phyloP scores from a whole-genome alignment of 2,329 filamentous ascomycete species.

The Tolypocladium inflatum region DNA sequence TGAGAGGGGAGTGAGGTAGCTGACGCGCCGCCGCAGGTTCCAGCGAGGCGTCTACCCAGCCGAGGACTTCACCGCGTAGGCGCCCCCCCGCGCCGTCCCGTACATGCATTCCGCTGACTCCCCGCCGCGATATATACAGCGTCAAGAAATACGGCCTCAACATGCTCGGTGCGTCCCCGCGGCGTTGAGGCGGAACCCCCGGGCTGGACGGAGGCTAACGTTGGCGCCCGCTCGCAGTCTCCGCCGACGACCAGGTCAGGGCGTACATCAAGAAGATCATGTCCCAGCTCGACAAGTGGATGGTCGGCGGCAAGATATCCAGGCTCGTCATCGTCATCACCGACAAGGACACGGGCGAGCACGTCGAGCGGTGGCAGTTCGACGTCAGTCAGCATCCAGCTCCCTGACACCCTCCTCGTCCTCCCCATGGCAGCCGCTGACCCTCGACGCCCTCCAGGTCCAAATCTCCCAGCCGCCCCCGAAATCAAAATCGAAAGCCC shows the following conservation, averaged over 20 bases:
- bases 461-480: slow-evolving; percentile 13
- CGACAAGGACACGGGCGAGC: slow-evolving; percentile 91
- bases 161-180: slow-evolving; percentile 59
- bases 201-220: slow-evolving; percentile 3
- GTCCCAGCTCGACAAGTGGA: slow-evolving; percentile 95
- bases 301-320: slow-evolving; percentile 92
- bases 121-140: slow-evolving; percentile 9
- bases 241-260: slow-evolving; percentile 94
- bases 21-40: slow-evolving; percentile 47
- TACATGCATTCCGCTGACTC: background rate
- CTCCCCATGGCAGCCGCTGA: background rate
- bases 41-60: slow-evolving; percentile 81
- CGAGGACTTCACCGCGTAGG: slow-evolving; percentile 92
- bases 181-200: too few species aligned
- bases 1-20: slow-evolving; percentile 1
- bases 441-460: slow-evolving; percentile 6
- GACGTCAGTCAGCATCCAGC: slow-evolving; percentile 50
- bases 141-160: slow-evolving; percentile 99
- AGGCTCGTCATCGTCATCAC: slow-evolving; percentile 96
- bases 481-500: slow-evolving; percentile 32
- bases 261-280: slow-evolving; percentile 99
- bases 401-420: background rate
- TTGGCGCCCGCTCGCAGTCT: slow-evolving; percentile 44
- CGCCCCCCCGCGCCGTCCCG: slow-evolving; percentile 18
- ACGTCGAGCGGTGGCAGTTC: slow-evolving; percentile 97